phyloP scores from a whole-genome alignment of 1,284 basidiomycete genomes.

The Farysia itapuensis region DNA sequence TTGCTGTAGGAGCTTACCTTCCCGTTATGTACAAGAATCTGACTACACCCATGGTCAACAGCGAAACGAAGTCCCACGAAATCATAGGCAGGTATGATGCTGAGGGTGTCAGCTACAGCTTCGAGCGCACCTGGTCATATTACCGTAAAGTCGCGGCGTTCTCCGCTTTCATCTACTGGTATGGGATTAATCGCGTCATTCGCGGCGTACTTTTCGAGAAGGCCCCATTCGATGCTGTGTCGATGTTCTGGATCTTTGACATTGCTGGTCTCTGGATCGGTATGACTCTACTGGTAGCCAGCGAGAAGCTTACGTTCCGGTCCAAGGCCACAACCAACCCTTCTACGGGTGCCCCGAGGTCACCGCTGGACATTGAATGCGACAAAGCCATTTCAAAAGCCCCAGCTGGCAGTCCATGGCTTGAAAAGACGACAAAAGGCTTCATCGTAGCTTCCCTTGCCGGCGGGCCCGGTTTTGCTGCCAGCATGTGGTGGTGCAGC shows the following conservation, averaged over 20 bases:
- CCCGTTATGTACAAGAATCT: constrained; percentile 5
- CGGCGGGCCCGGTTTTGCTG: constrained; percentile 35
- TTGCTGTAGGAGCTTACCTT: constrained; percentile 4
- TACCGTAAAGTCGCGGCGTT: constrained; percentile 36
- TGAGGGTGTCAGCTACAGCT: constrained; percentile 37
- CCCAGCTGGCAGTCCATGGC: constrained; percentile 30
- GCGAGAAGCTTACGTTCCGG: constrained; percentile 28
- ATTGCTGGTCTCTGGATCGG: constrained; percentile 11
- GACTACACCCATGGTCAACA: constrained; percentile 28
- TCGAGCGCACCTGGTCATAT: constrained; percentile 44
- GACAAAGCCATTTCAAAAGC: constrained; percentile 40
- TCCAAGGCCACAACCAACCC: constrained; percentile 21
- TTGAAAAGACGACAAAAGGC: constrained; percentile 27
- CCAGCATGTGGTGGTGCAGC: constrained; percentile 45
- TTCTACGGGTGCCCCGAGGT: constrained; percentile 15
- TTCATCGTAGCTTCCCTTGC: constrained; percentile 15
- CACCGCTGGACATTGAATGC: constrained; percentile 33
- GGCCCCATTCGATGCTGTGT: constrained; percentile 18
- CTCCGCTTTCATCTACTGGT: constrained; percentile 41
- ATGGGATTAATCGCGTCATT: constrained; percentile 32
- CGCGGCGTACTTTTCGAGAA: constrained; percentile 9
- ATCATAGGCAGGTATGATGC: constrained; percentile 29
- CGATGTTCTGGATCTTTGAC: constrained; percentile 33
- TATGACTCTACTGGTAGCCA: constrained; percentile 11
- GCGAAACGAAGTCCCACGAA: constrained; percentile 14